phyloP scores from a whole-genome alignment of 768 basidiomycete species.

The Russula brevipes region DNA sequence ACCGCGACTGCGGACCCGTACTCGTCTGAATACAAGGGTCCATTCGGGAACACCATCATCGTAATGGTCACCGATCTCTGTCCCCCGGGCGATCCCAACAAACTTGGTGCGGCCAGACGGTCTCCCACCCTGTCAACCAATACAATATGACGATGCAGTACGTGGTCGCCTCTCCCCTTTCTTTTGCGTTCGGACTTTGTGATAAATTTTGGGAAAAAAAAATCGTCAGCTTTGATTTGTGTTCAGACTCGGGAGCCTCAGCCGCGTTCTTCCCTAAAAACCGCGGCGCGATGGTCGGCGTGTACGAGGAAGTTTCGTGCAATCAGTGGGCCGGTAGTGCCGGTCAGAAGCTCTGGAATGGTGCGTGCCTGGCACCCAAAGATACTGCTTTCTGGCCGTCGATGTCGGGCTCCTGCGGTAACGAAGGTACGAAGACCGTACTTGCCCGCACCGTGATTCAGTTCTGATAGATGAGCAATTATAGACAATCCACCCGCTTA shows the following conservation, averaged over 20 bases:
- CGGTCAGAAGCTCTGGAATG: constrained; percentile 42
- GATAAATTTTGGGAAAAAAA: neutral
- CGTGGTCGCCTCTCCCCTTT: constrained; percentile 22
- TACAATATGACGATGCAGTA: constrained; percentile 45
- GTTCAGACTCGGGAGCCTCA: constrained; percentile 51
- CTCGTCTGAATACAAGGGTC: constrained; percentile 45
- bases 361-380: constrained; percentile 49
- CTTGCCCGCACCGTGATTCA: neutral
- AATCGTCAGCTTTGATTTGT: constrained; percentile 51
- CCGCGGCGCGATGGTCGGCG: constrained; percentile 43
- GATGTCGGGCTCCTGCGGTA: constrained; percentile 41
- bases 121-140: constrained; percentile 37
- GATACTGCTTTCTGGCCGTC: constrained; percentile 48
- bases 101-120: constrained; percentile 51
- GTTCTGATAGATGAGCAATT: neutral
- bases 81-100: constrained; percentile 42
- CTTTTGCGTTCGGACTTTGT: neutral
- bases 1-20: constrained; percentile 50
- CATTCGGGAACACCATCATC: constrained; percentile 41
- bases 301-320: constrained; percentile 52
- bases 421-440: constrained; percentile 39
- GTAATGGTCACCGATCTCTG: constrained; percentile 47
- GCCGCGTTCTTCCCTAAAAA: constrained; percentile 50
- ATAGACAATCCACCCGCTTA: constrained; percentile 7
- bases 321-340: constrained; percentile 55